Evolutionary conservation across 495 filamentous ascomycete genomes (phyloP), one percentile per base, ranked within the genome.

Genomic region (Penicillium manginii): DNA sequence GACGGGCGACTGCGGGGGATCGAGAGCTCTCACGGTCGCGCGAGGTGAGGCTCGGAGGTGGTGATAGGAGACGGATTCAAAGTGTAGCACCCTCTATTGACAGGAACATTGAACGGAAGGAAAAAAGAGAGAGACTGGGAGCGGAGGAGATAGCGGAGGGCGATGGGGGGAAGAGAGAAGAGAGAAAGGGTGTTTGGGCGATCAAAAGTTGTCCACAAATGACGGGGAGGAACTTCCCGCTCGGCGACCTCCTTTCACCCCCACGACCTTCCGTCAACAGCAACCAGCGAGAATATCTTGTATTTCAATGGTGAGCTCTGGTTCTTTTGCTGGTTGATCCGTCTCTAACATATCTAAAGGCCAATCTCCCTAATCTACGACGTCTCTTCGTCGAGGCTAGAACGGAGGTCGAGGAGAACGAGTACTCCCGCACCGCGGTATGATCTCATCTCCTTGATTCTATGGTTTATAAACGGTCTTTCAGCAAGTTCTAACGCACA

Each of bases 301-400:
- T 26, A n/a, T 45, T 29, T 9, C 31, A 42, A 69, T 69, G 67
- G 67, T 69, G n/a, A 55, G 56, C 43, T 43, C 19, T 35, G 3
- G 9, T 15, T 6, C 10, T 18, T 17, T 11, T 18, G 19, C 1
- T 47, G 19, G 11, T 47, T 5, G 9, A 8, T 23, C n/a, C 15
- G 6, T 18, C 17, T 19, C 55, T 70, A 50, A 61, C 35, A 26
- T 45, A 51, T 52, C 57, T 54, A 21, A 60, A 90, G 91, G 90
- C 88, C 60, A 94, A 89, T 74, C 87, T 98, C 50, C 94, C 94
- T 42, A 98, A 98, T 71, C 83, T 98, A 37, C 88, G 94, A 45
- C 92, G 94, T 23, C 87, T 98, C 52, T 98, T 98, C 73, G 96
- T 97, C 51, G 93, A 97, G 76, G 92, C 96, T 11, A 82, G 94